Evolutionary conservation across 345 rosid species (phyloP).

Genomic region (Ceriops zippeliana): DNA sequence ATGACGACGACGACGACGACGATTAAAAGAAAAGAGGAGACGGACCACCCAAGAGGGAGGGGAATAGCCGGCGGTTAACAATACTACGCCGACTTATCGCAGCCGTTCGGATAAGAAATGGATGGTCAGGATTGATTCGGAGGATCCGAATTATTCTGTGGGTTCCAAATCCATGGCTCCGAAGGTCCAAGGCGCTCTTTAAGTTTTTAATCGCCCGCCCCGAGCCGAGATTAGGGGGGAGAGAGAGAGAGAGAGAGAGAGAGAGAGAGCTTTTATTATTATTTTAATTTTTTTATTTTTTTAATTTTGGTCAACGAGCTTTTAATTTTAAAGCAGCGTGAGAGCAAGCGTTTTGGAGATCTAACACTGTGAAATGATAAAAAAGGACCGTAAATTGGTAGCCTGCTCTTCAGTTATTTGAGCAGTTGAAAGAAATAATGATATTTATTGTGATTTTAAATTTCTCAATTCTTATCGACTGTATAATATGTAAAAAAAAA

Average conservation of each 20-base stretch:
- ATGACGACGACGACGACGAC: background rate
- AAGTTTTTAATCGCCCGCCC: background rate
- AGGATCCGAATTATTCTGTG: constrained; percentile 3
- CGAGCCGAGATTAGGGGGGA: background rate
- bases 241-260: background rate
- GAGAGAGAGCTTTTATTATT: background rate
- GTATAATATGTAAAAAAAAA: too few species aligned
- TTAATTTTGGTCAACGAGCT: too few species aligned
- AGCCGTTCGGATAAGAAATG: constrained; percentile 1
- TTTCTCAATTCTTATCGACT: too few species aligned
- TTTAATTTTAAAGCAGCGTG: too few species aligned
- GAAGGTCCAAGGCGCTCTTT: background rate
- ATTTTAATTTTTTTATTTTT: too few species aligned
- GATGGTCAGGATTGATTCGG: constrained; percentile 10
- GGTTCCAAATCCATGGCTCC: background rate
- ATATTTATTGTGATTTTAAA: too few species aligned
- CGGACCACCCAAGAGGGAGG: background rate
- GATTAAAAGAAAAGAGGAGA: background rate
- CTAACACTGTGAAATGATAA: background rate
- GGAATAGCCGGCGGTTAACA: constrained; percentile 8
- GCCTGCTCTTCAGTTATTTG: too few species aligned
- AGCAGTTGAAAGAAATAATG: too few species aligned
- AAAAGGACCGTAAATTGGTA: background rate
- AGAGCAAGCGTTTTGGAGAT: too few species aligned
- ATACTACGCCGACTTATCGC: constrained; percentile 1